Evolutionary conservation across 305 asterid species (phyloP).

Genomic region (Plantago coronopus): DNA sequence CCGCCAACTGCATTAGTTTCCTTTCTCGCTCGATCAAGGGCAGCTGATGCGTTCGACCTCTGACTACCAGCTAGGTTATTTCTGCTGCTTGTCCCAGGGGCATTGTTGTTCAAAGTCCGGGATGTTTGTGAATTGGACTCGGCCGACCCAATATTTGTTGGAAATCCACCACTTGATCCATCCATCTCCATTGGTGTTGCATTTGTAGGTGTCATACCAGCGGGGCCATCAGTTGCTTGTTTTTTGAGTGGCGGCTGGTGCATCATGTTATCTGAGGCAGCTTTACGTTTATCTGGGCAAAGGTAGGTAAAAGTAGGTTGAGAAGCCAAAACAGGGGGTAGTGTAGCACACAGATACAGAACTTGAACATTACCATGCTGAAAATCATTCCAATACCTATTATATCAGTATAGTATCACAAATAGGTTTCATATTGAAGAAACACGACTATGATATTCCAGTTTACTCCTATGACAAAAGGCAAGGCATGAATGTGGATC

Average conservation of each 20-base stretch:
- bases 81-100: conserved; percentile 41
- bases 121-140: conserved; percentile 38
- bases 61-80: conserved; percentile 40
- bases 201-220: conserved; percentile 24
- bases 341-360: no score
- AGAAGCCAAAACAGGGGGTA: no score
- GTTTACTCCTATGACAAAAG: not conserved
- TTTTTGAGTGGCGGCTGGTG: conserved; percentile 79
- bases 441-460: not conserved
- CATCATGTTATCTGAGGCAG: conserved; percentile 58
- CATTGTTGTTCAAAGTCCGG: conserved; percentile 38
- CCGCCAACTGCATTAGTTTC: conserved; percentile 43
- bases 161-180: conserved; percentile 41
- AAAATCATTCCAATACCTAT: no score
- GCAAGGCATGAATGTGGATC: no score
- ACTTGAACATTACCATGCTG: no score
- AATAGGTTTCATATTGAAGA: not conserved
- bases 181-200: conserved; percentile 40
- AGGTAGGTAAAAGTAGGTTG: no score
- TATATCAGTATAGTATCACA: no score
- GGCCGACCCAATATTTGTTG: conserved; percentile 25
- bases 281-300: conserved; percentile 66
- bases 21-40: conserved; percentile 58
- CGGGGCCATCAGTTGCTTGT: conserved; percentile 47
- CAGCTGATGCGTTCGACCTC: conserved; percentile 40